Evolutionary conservation across 441 rosid genomes (phyloP), one percentile per base, ranked within the genome.

Genomic region (Populus hybrid): DNA sequence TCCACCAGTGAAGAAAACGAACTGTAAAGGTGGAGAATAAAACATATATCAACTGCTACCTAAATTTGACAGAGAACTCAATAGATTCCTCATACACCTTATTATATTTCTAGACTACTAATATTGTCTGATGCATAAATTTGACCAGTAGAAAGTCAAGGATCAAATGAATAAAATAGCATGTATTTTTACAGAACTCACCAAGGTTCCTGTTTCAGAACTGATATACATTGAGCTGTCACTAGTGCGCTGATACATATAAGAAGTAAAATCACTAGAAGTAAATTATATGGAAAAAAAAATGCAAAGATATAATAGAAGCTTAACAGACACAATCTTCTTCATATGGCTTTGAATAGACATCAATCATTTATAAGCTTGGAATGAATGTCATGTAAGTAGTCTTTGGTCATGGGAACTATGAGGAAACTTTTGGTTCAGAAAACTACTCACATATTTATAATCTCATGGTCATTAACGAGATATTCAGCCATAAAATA

Each of bases 1-100:
- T 77, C 99, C 98, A 69, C 99, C 98, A 6, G 97, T 94, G 88
- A 92, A 87, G 89, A 96, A 93, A 69, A 92, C 86, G 83, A 94
- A 94, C 99, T 96, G 89, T 84, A 81, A 72, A 65, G 28, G 10
- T 63, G 46, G 66, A 34, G 63, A 77, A 76, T 2, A 28, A 63
- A 71, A 63, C 35, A 74, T 76, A 20, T 42, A 77, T 75, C 42
- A 73, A 74, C 35, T 12, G 18, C 14, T 10, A 42, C 6, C 4
- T 12, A 12, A 46, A 46, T 11, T 11, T 11, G 53, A 46, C 53
- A 46, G 6, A 4, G 53, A 46, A 12, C 53, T 12, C 18, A 46
- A 12, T 46, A 46, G 53, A 46, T 46, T 46, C 53, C 18, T 12
- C 14, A 12, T 38, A 12, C 11, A 46, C 53, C 14, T 12, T 46